phyloP scores from a whole-genome alignment of 768 basidiomycete species.

The Cantharellus anzutake region DNA sequence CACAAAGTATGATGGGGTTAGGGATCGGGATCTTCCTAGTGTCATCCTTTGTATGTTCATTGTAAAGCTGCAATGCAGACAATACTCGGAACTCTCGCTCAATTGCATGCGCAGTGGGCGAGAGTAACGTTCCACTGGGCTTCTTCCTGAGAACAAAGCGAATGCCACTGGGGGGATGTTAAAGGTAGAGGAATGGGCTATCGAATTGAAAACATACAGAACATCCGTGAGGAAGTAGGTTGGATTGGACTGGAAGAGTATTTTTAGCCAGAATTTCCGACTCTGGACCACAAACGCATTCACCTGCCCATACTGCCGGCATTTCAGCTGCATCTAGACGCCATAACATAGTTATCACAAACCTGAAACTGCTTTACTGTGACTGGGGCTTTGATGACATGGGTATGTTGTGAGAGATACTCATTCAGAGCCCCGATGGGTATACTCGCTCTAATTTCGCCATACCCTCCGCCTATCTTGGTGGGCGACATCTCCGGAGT shows the following conservation, averaged over 20 bases:
- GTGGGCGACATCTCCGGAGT: constrained; percentile 4
- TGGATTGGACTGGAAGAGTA: constrained; percentile 56
- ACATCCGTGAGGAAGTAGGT: constrained; percentile 84
- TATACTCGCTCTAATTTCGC: constrained; percentile 46
- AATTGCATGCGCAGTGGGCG: constrained; percentile 83
- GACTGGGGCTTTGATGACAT: constrained; percentile 41
- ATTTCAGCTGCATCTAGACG: neutral
- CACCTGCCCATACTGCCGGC: constrained; percentile 68
- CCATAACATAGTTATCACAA: constrained; percentile 13
- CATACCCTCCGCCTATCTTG: constrained; percentile 58
- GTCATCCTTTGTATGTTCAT: constrained; percentile 27
- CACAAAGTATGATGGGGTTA: constrained; percentile 64
- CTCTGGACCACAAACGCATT: neutral
- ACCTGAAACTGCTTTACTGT: constrained; percentile 87
- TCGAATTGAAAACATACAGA: constrained; percentile 24
- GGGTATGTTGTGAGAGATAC: constrained; percentile 41
- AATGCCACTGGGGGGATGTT: constrained; percentile 21
- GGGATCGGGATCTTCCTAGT: constrained; percentile 62
- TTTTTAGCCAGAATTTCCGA: neutral
- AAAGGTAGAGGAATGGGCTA: neutral
- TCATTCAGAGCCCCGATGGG: constrained; percentile 41
- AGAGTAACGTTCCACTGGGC: constrained; percentile 71
- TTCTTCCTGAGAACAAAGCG: constrained; percentile 85
- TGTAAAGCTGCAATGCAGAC: constrained; percentile 54
- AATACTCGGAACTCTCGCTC: constrained; percentile 84